Base-by-base conservation (phyloP, 257 asterid species). In the Striga asiatica region DNA sequence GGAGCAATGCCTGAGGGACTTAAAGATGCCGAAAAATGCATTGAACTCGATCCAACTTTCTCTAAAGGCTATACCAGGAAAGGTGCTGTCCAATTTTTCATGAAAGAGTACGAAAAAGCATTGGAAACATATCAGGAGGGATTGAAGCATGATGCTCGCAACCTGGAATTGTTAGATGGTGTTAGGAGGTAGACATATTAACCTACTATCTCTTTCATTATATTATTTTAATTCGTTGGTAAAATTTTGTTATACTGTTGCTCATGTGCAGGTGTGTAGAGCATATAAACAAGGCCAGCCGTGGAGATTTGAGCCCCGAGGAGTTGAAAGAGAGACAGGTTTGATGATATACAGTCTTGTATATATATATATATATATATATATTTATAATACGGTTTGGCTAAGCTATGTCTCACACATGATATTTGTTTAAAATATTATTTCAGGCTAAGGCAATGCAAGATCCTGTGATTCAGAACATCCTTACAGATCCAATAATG, bases 281-380 rank as follows among this genome's bases (percentile, higher is more conserved):
- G 60, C 96, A 91, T 68, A 78, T 84, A 50, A 91, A 82, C 72
- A 91, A 84, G 79, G 94, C 88, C 31, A 66, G 84, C 63, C 96
- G 96, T 4, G 98, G 98, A 28, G 98, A 91, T 70, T 64, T 91
- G 38, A 87, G 65, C 54, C 95, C 98, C 0, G 96, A 91, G 38
- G 98, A 91, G 65, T 61, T 91, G 79, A 84, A 91, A 77, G 98
- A 91, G 73, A 80, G 96, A 87, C 96, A 91, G 96, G 98, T 89
- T 19, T 14, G 79, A 20, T 8, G n/a, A 60, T 64, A 23, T 8
- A 29, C 3, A 10, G 38, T 32, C 38, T 8, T 3, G 11, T 32
- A 32, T 32, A 32, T 32, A 9, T 32, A 6, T 6, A 32, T 12
- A 6, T 32, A 2, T n/a, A n/a, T n/a, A n/a, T n/a, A n/a, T n/a